Base-by-base conservation (phyloP, 495 filamentous ascomycete species). In the Gamarada debralockiae region DNA sequence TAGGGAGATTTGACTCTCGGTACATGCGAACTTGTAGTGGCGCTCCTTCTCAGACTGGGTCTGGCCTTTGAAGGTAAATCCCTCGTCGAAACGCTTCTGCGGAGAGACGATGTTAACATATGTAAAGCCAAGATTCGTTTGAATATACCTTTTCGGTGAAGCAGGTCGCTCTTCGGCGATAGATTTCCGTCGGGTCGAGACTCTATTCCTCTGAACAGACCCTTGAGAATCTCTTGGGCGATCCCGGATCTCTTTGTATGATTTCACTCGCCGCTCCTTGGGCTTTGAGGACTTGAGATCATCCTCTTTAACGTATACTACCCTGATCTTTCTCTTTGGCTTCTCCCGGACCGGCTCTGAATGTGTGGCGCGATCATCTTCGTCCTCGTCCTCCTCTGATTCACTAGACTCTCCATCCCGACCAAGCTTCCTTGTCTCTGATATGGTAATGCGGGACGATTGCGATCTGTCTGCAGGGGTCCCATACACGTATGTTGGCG, bases 21-120 rank as follows among this genome's bases (percentile, higher is more conserved):
- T 22, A 45, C 17, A 55, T 57, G 53, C 15, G 61, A 49, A 39
- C 15, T 53, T 21, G 55, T 64, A 15, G 58, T 61, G 58, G 58
- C 48, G 29, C 55, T 56, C 34, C 61, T 61, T 48, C 39, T 56
- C 5, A 56, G 24, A 12, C n/a, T 37, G 1, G 61, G 44, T 38
- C 43, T 57, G 3, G 41, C 15, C 18, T 47, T 34, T 3, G 56
- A 36, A 25, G 41, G 44, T 24, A 23, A 24, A 4, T 57, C 38
- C 43, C 41, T 49, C 8, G 29, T 52, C 15, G 60, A 55, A 15
- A 40, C 15, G 8, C 51, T 49, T 38, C 60, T 63, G 38, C 3
- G 45, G 46, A 21, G 15, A 38, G 15, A 27, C 27, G 33, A 40
- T 31, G 24, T 61, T 52, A 61, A 55, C 21, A 22, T 15, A 48